Base-by-base conservation (phyloP, 305 asterid species). In the Fraxinus latifolia region DNA sequence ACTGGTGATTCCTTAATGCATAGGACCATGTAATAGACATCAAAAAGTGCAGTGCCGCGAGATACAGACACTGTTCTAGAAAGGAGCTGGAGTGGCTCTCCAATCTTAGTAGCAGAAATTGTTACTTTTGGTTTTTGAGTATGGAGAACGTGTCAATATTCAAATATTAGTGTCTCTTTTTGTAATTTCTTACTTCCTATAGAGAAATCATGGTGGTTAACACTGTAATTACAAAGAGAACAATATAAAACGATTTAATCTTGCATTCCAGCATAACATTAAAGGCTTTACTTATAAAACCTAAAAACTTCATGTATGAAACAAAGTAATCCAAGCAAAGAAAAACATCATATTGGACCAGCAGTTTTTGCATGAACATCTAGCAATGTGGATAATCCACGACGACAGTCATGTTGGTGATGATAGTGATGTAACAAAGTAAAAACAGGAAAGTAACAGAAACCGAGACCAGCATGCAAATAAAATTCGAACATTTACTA, bases 401-500 rank as follows among this genome's bases (percentile, higher is more conserved):
- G 32, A 23, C 4, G 73, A 9, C 17, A 25, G 4, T 67, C 74
- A 27, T 27, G 74, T 9, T 25, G 65, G n/a, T 9, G n/a, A 42
- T 68, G 67, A 11, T 74, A 4, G 33, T 74, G 15, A n/a, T n/a
- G 42, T 14, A 7, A 60, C 7, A 77, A 37, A 55, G 76, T 34
- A 7, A 7, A 27, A 78, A 37, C 8, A 75, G 47, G 47, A 71
- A 65, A 76, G 33, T 36, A 75, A 78, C 70, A 77, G 74, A 62
- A 62, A 39, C 85, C 58, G 60, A 78, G 74, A 47, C 80, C 53
- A 67, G 44, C 47, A 80, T 72, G 76, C 76, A 74, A 60, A 7
- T 77, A 39, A 17, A 76, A 58, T 78, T 34, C 32, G 29, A 77
- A 82, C 79, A 75, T 44, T 70, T 74, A 82, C 32, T 31, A 83